Base-by-base conservation (phyloP, 768 basidiomycete species). In the Mycena olivaceomarginata region DNA sequence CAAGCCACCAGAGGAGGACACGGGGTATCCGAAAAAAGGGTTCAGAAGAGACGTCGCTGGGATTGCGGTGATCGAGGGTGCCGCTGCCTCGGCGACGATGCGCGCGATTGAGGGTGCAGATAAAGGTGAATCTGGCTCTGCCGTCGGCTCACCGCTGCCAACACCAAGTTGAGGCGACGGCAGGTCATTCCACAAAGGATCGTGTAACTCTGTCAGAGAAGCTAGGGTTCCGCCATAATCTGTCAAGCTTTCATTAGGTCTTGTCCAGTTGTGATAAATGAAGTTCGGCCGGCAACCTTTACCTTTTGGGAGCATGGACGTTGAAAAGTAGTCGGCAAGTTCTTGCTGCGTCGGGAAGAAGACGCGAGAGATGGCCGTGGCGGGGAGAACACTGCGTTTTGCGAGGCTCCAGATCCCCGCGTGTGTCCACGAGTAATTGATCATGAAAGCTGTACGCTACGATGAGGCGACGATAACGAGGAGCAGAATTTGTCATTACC, bases 11-110 rank as follows among this genome's bases (percentile, higher is more conserved):
- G 82, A 82, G 72, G 80, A 83, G 73, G 79, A 87, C 56, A 88
- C 87, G 8, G 94, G 93, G 81, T 96, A 95, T 5, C 95, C 95
- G 77, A 91, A 96, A 84, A 93, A 95, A 1, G 95, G 95, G 77
- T 95, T 96, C 53, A 91, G 84, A 48, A 86, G 82, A 39, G 94
- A 95, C 41, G 90, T 91, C 22, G 93, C 63, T 76, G 76, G 71
- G 78, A 77, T 64, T 60, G 67, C 41, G 75, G 77, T 72, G 80
- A 77, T 77, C 77, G 48, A 70, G 59, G 56, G 59, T 72, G 76
- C 66, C 78, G 76, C 57, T 25, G 40, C 22, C 40, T 71, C 15
- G 56, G 56, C 22, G 12, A 13, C 46, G 65, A 68, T 70, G 45
- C 68, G 18, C 57, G 59, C 56, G 60, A 67, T 74, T 57, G 64